These are phyloP conservation scores for Coniella lustricola DNA, from an alignment of 2,329 filamentous ascomycete species.

Conservation along the genomic window DNA sequence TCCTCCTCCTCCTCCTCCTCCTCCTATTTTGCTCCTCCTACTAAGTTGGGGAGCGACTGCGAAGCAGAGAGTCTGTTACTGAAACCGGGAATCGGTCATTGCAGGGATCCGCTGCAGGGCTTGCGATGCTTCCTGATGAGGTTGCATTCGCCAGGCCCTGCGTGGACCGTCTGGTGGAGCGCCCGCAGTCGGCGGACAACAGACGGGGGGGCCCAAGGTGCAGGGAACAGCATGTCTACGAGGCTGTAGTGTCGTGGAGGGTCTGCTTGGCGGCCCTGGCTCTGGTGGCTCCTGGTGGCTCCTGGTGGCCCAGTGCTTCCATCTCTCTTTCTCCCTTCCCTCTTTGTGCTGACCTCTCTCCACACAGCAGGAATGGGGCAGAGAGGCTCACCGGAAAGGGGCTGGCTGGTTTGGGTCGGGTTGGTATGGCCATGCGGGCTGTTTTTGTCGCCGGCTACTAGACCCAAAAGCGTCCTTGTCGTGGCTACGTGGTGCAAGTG, in stretches of 20 bases:
- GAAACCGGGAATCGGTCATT: not conserved
- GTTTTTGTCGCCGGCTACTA: not conserved
- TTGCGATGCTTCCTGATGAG: not conserved
- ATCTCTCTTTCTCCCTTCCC: too few species aligned
- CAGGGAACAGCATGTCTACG: not conserved
- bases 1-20: not conserved
- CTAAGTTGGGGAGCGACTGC: too few species aligned
- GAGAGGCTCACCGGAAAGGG: not conserved
- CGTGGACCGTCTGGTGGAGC: not conserved
- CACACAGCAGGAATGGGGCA: too few species aligned
- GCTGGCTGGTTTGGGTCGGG: not conserved
- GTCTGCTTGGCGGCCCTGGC: not conserved
- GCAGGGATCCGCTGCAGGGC: not conserved
- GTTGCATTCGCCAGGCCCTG: not conserved
- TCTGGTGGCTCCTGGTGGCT: too few species aligned
- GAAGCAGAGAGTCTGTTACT: not conserved
- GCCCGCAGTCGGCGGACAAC: not conserved
- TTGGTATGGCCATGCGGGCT: not conserved
- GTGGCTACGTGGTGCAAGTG: not conserved
- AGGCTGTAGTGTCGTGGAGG: not conserved
- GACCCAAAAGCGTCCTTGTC: conserved; percentile 1
- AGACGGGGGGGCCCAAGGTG: not conserved
- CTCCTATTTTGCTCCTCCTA: too few species aligned
- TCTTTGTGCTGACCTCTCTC: too few species aligned
- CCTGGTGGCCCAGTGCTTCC: not conserved